These are phyloP conservation scores for Leptographium radiaticola DNA, from an alignment of 2,329 filamentous ascomycete genomes.

Conservation along the genomic window DNA sequence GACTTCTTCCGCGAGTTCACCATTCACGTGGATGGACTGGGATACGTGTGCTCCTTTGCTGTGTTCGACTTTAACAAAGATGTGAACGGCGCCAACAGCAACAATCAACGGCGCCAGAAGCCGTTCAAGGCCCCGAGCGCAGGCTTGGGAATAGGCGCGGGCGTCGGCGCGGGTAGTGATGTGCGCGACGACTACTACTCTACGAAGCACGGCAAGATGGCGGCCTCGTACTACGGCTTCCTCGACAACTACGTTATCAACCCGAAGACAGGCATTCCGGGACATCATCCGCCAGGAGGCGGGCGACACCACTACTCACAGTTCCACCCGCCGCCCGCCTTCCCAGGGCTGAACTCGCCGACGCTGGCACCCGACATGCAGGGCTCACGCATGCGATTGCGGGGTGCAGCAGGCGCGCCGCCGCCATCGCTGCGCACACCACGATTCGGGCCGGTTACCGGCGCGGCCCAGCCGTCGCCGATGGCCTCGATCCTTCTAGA, in stretches of 20 bases:
- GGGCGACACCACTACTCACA: slow-evolving; percentile 54
- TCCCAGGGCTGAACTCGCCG: slow-evolving; percentile 57
- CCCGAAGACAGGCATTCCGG: slow-evolving; percentile 52
- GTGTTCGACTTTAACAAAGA: slow-evolving; percentile 94
- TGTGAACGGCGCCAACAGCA: slow-evolving; percentile 22
- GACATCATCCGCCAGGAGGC: slow-evolving; percentile 41
- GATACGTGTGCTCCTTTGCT: slow-evolving; percentile 93
- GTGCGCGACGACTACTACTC: slow-evolving; percentile 86
- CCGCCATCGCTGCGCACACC: slow-evolving; percentile 24
- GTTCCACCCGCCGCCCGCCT: slow-evolving; percentile 64
- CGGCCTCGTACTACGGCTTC: slow-evolving; percentile 92
- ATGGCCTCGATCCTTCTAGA: slow-evolving; percentile 64
- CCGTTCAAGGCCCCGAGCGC: no score
- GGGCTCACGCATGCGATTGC: slow-evolving; percentile 32
- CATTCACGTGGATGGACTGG: slow-evolving; percentile 88
- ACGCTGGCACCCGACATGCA: slow-evolving; percentile 43
- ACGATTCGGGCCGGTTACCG: slow-evolving; percentile 26
- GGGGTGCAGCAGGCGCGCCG: slow-evolving; percentile 21
- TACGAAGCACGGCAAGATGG: slow-evolving; percentile 95
- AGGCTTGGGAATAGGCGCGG: background rate
- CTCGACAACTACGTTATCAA: slow-evolving; percentile 80
- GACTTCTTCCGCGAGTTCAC: slow-evolving; percentile 99
- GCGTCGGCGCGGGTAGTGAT: slow-evolving; percentile 34
- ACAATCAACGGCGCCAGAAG: slow-evolving; percentile 7
- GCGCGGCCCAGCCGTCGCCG: slow-evolving; percentile 39